Conservation (phyloP, 2,329 filamentous ascomycete genomes). For the Arthroderma sp. region DNA sequence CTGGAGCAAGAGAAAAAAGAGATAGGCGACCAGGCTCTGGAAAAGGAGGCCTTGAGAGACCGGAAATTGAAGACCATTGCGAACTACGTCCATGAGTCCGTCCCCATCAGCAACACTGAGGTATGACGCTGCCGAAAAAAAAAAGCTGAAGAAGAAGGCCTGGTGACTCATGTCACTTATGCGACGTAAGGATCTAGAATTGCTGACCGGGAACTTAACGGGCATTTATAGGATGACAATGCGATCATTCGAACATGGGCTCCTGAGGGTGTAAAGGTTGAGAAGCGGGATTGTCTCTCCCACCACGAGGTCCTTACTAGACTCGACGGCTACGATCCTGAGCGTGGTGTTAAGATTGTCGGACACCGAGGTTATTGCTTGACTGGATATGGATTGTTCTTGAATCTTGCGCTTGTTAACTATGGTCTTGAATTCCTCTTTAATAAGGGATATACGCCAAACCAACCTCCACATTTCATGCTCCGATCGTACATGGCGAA, state of each 20-base stretch:
- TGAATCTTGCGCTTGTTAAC: slow-evolving; percentile 88
- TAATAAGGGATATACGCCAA: slow-evolving; percentile 64
- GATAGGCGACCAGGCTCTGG: slow-evolving; percentile 57
- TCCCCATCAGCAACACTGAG: slow-evolving; percentile 72
- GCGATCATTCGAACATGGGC: slow-evolving; percentile 62
- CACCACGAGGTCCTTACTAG: slow-evolving; percentile 88
- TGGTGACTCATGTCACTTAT: too few species aligned
- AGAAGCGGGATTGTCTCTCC: slow-evolving; percentile 68
- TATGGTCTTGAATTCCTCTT: slow-evolving; percentile 86
- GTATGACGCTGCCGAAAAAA: slow-evolving; percentile 22
- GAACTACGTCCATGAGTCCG: slow-evolving; percentile 81
- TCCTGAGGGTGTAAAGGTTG: slow-evolving; percentile 58
- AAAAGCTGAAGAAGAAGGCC: too few species aligned
- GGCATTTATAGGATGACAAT: slow-evolving; percentile 56
- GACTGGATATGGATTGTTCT: slow-evolving; percentile 74
- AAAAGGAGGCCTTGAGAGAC: slow-evolving; percentile 63
- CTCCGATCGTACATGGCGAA: slow-evolving; percentile 92
- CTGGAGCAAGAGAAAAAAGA: slow-evolving; percentile 73
- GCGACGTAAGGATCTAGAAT: not conserved
- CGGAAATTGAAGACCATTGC: slow-evolving; percentile 73
- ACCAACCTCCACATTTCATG: slow-evolving; percentile 90
- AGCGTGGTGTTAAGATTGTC: slow-evolving; percentile 85
- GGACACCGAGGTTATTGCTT: slow-evolving; percentile 92
- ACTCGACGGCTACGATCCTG: slow-evolving; percentile 82
- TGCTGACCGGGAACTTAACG: slow-evolving; percentile 1